Conservation (phyloP, 1,284 basidiomycete genomes). For the Neonothopanus nambi region DNA sequence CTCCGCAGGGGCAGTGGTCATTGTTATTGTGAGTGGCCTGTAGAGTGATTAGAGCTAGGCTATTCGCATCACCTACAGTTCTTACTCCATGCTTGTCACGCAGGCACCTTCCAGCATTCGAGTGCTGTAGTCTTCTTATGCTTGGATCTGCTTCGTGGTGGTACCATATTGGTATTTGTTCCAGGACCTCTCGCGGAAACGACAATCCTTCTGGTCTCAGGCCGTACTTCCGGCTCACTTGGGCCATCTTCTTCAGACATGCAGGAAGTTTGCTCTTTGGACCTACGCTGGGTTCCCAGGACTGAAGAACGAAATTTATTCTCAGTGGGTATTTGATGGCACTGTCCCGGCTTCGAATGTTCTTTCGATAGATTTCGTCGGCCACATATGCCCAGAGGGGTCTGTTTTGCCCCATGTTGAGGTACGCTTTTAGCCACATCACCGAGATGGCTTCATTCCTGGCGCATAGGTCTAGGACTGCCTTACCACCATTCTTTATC, state of each 20-base stretch:
- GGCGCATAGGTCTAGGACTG: slow-evolving; percentile 21
- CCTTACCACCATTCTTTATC: slow-evolving; percentile 20
- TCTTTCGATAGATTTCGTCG: slow-evolving; percentile 10
- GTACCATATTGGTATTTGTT: slow-evolving; percentile 10
- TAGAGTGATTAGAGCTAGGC: background rate
- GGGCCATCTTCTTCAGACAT: background rate
- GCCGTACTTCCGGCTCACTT: slow-evolving; percentile 1
- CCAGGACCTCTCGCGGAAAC: slow-evolving; percentile 1
- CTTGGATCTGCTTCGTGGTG: background rate
- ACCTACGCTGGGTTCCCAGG: background rate
- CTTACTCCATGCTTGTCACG: background rate
- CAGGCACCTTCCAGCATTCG: background rate
- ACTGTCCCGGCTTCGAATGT: too few species aligned
- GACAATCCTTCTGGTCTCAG: slow-evolving; percentile 3
- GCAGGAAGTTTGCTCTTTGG: background rate
- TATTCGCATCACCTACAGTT: background rate
- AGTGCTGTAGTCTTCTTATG: background rate
- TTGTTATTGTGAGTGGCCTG: background rate
- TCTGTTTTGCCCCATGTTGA: slow-evolving; percentile 6
- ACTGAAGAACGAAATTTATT: background rate
- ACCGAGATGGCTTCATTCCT: slow-evolving; percentile 27
- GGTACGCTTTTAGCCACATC: slow-evolving; percentile 19
- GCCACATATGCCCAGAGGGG: slow-evolving; percentile 22
- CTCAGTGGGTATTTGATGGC: background rate
- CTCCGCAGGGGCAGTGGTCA: background rate